Conservation (phyloP, 2,329 filamentous ascomycete genomes). For the Hymenoscyphus albidus region DNA sequence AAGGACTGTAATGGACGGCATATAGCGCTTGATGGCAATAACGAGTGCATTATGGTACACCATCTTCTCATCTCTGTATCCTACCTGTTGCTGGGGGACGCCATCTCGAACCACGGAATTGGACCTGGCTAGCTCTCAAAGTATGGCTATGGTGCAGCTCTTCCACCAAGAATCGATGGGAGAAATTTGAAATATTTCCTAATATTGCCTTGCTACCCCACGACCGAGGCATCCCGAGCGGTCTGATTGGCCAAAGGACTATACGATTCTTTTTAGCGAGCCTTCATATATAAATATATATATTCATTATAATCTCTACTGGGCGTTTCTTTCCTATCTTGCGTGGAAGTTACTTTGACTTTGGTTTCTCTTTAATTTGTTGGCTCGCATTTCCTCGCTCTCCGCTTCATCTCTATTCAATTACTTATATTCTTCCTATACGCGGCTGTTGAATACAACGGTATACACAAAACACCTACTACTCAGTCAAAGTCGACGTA, state of each 20-base stretch:
- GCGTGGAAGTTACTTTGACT: not conserved
- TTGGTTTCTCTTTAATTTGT: not conserved
- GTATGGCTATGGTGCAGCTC: not conserved
- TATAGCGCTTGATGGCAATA: conserved; percentile 19
- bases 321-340: not conserved
- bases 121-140: not conserved
- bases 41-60: not conserved
- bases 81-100: not conserved
- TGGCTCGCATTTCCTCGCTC: not conserved
- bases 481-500: not conserved
- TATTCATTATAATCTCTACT: not conserved
- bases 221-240: not conserved
- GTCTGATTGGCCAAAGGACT: not conserved
- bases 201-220: not conserved
- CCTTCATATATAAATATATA: not conserved
- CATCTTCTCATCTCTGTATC: not conserved
- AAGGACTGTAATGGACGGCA: conserved; percentile 14
- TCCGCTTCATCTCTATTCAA: not conserved
- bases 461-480: not conserved
- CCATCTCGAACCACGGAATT: not conserved
- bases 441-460: not conserved
- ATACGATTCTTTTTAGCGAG: not conserved
- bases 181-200: not conserved
- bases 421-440: not conserved
- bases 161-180: not conserved